Evolutionary conservation across 2,329 filamentous ascomycete species (phyloP).

Genomic region (Piedraia hortae): DNA sequence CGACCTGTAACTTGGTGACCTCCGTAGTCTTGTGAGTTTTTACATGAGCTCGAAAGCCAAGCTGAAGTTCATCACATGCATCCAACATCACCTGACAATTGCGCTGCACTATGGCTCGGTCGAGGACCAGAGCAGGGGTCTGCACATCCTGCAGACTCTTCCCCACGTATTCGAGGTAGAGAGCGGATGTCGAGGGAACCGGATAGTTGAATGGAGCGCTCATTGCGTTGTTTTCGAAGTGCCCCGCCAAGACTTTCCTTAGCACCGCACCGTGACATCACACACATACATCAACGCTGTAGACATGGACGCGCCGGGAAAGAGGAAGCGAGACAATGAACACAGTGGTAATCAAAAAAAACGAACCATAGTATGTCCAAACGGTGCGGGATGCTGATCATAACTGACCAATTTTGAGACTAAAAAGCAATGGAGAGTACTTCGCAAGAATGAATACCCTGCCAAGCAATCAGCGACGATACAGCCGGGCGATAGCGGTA

Average conservation of each 20-base stretch:
- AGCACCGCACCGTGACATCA: slow-evolving; percentile 2
- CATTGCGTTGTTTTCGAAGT: too few relatives aligned
- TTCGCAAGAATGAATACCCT: slow-evolving; percentile 10
- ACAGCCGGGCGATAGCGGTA: slow-evolving; percentile 41
- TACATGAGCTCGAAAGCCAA: slow-evolving; percentile 49
- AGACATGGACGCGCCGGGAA: slow-evolving; percentile 7
- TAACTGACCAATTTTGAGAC: slow-evolving; percentile 7
- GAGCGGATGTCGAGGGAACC: slow-evolving; percentile 8
- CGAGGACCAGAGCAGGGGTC: slow-evolving; percentile 40
- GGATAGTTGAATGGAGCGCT: slow-evolving; percentile 11
- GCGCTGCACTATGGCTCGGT: slow-evolving; percentile 33
- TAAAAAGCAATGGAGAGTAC: slow-evolving; percentile 19
- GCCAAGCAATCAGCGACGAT: slow-evolving; percentile 15
- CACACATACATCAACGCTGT: neutral
- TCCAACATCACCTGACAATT: slow-evolving; percentile 50
- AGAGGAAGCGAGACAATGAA: slow-evolving; percentile 14
- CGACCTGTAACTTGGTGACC: slow-evolving; percentile 42
- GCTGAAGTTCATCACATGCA: slow-evolving; percentile 27
- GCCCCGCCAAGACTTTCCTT: too few relatives aligned
- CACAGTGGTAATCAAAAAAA: slow-evolving; percentile 10
- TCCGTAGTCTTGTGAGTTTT: slow-evolving; percentile 65
- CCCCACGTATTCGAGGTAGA: slow-evolving; percentile 25
- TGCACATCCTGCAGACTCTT: slow-evolving; percentile 31
- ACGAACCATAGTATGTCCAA: slow-evolving; percentile 13
- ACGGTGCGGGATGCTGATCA: slow-evolving; percentile 10